phyloP scores from a whole-genome alignment of 78 protist species.

The Chrysochromulina parva region DNA sequence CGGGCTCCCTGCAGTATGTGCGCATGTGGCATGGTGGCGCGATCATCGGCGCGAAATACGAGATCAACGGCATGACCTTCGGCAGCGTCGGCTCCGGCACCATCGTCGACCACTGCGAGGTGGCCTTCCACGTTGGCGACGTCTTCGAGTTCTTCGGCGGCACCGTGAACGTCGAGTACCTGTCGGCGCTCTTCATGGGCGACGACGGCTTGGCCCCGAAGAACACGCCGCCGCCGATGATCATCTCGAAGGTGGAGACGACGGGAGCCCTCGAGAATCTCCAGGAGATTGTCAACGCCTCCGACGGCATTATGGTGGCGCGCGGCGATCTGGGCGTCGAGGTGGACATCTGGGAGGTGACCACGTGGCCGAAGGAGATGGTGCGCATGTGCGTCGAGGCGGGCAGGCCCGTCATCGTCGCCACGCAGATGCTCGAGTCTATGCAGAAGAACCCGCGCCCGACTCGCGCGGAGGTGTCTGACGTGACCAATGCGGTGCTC shows the following conservation, averaged over 20 bases:
- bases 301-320: slow-evolving; percentile 94
- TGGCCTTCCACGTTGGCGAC: too few relatives aligned
- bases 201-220: too few relatives aligned
- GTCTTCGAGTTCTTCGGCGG: too few relatives aligned
- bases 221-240: too few relatives aligned
- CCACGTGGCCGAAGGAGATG: slow-evolving; percentile 85
- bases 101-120: too few relatives aligned
- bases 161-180: too few relatives aligned
- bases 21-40: too few relatives aligned
- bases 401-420: slow-evolving; percentile 71
- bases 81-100: too few relatives aligned
- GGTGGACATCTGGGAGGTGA: slow-evolving; percentile 75
- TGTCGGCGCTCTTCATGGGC: too few relatives aligned
- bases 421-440: slow-evolving; percentile 80
- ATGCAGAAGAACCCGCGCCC: slow-evolving; percentile 88
- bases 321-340: slow-evolving; percentile 94
- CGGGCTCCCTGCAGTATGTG: too few relatives aligned
- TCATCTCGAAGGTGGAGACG: slow-evolving; percentile 91
- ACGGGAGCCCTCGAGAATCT: slow-evolving; percentile 80
- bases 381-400: slow-evolving; percentile 66
- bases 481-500: slow-evolving; percentile 81
- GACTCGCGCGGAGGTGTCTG: slow-evolving; percentile 90
- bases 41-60: slow-evolving; percentile 26
- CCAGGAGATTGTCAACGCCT: slow-evolving; percentile 71
- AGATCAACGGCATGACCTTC: slow-evolving; percentile 37